Conservation (phyloP, 140 eudicot genomes). For the Flaveria floridana region DNA sequence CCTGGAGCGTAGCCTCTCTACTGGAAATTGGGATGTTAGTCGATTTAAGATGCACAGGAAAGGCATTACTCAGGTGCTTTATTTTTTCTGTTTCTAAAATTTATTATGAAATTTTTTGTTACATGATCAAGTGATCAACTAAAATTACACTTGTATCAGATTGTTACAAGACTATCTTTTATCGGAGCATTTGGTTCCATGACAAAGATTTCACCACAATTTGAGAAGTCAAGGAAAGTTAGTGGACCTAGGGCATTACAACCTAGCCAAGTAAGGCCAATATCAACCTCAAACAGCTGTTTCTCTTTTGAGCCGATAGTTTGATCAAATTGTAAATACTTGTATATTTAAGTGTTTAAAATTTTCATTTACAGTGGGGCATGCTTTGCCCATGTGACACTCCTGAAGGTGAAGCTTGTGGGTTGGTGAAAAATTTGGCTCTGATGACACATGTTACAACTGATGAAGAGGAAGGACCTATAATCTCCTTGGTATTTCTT, state of each 20-base stretch:
- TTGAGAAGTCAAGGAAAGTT: slow-evolving; percentile 94
- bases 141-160: slow-evolving; percentile 43
- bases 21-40: slow-evolving; percentile 80
- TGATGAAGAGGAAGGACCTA: slow-evolving; percentile 90
- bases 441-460: slow-evolving; percentile 95
- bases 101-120: background rate
- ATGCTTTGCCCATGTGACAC: slow-evolving; percentile 99
- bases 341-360: slow-evolving; percentile 10
- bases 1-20: slow-evolving; percentile 77
- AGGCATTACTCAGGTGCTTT: slow-evolving; percentile 90
- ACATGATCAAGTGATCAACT: slow-evolving; percentile 10
- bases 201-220: slow-evolving; percentile 84
- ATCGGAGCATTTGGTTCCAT: slow-evolving; percentile 73
- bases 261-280: slow-evolving; percentile 80
- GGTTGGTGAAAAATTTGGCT: slow-evolving; percentile 88
- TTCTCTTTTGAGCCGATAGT: slow-evolving; percentile 13
- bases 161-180: slow-evolving; percentile 79
- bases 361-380: slow-evolving; percentile 69
- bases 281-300: background rate
- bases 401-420: slow-evolving; percentile 99
- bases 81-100: background rate
- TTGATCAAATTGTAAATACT: slow-evolving; percentile 1
- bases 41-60: slow-evolving; percentile 76
- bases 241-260: slow-evolving; percentile 99
- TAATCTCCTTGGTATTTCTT: slow-evolving; percentile 66